Evolutionary conservation across 768 basidiomycete species (phyloP).

Genomic region (Naganishia onofrii): DNA sequence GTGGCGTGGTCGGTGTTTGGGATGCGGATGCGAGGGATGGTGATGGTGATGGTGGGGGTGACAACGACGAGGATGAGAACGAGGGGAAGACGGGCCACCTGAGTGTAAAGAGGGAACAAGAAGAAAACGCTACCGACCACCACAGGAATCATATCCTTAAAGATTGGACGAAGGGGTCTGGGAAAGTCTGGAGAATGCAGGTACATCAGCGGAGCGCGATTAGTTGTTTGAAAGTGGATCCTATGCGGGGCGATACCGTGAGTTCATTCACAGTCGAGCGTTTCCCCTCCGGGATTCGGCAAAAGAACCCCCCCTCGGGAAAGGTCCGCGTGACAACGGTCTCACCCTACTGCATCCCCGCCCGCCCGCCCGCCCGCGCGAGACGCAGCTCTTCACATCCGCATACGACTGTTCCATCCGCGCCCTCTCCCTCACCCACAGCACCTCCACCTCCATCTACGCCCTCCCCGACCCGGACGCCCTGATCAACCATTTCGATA

Average conservation of each 20-base stretch:
- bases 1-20: slow-evolving; percentile 44
- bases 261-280: slow-evolving; percentile 27
- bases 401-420: slow-evolving; percentile 55
- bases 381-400: slow-evolving; percentile 52
- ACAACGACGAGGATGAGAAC: slow-evolving; percentile 33
- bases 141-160: too few species aligned
- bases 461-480: slow-evolving; percentile 50
- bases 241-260: slow-evolving; percentile 48
- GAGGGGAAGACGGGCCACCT: slow-evolving; percentile 36
- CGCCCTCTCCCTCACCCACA: slow-evolving; percentile 48
- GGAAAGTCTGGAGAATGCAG: slow-evolving; percentile 48
- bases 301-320: too few species aligned
- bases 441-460: slow-evolving; percentile 51
- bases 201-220: slow-evolving; percentile 48
- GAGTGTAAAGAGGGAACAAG: slow-evolving; percentile 25
- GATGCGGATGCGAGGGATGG: slow-evolving; percentile 7
- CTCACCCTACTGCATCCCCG: too few species aligned
- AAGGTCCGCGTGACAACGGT: too few species aligned
- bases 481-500: slow-evolving; percentile 54
- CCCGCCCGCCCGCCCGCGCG: too few species aligned
- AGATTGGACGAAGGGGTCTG: slow-evolving; percentile 3
- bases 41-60: slow-evolving; percentile 43
- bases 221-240: slow-evolving; percentile 52
- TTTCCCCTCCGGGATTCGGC: too few species aligned
- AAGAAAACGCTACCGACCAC: too few species aligned